phyloP scores from a whole-genome alignment of 108 stramenopile species.

The Skeletonema grethae region DNA sequence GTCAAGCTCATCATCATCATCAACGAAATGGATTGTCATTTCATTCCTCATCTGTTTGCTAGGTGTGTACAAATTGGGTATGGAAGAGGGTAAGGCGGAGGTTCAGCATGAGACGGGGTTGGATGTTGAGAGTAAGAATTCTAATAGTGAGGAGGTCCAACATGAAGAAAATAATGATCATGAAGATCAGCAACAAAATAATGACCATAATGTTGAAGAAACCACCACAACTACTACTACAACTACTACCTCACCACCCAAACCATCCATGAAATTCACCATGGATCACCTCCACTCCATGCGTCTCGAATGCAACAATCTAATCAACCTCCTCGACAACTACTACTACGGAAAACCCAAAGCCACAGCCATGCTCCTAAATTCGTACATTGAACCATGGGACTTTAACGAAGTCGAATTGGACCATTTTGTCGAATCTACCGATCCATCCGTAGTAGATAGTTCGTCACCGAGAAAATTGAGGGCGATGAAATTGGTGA shows the following conservation, averaged over 20 bases:
- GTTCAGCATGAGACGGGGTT: not conserved
- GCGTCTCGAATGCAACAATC: conserved; percentile 16
- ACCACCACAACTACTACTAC: not conserved
- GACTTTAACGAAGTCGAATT: conserved; percentile 13
- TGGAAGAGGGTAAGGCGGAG: conserved; percentile 21
- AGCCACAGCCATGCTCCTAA: conserved; percentile 33
- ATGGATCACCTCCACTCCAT: conserved; percentile 26
- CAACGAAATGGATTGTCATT: not conserved
- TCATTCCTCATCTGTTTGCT: conserved; percentile 9
- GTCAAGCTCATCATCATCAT: not conserved
- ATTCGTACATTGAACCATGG: conserved; percentile 35
- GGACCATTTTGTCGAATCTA: not conserved
- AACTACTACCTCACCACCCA: not conserved
- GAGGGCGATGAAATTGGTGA: conserved; percentile 19
- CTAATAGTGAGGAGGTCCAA: not conserved
- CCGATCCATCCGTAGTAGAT: not conserved
- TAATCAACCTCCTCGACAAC: conserved; percentile 38
- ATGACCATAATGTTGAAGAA: not conserved
- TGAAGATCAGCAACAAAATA: not conserved
- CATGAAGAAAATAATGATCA: not conserved
- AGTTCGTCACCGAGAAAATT: not conserved
- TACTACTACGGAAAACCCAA: conserved; percentile 39
- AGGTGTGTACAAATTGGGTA: conserved; percentile 26
- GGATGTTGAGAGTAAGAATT: too few relatives aligned
- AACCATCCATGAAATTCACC: conserved; percentile 18